phyloP scores from a whole-genome alignment of 2,329 filamentous ascomycete genomes.

The Cladorrhinum sp. region DNA sequence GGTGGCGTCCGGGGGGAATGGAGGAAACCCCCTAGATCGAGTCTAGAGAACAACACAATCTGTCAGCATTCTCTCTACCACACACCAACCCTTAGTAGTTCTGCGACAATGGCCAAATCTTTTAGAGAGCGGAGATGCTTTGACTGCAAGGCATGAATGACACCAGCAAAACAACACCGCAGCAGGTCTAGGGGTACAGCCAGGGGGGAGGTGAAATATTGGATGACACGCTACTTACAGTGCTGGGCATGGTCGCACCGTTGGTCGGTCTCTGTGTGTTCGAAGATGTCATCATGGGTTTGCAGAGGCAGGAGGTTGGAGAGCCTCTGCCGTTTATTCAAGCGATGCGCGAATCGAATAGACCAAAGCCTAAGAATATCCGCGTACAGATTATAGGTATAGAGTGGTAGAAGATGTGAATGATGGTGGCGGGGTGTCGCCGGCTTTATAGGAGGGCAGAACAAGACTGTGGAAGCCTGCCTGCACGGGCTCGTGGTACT shows the following conservation, averaged over 20 bases:
- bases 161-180: neutral
- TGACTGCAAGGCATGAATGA: neutral
- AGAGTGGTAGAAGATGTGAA: neutral
- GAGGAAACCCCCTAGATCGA: conserved; percentile 39
- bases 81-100: neutral
- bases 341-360: neutral
- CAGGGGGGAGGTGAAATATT: neutral
- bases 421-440: neutral
- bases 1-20: conserved; percentile 33
- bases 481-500: conserved; percentile 14
- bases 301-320: neutral
- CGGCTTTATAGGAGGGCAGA: conserved; percentile 7
- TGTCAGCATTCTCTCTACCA: neutral
- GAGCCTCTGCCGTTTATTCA: neutral
- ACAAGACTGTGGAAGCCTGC: conserved; percentile 19
- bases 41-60: conserved; percentile 29
- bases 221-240: conserved; percentile 33
- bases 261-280: conserved; percentile 32
- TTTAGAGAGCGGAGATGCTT: neutral
- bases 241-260: conserved; percentile 34
- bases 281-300: conserved; percentile 31
- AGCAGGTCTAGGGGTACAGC: neutral
- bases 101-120: neutral
- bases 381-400: neutral
- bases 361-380: neutral